Base-by-base conservation (phyloP, 176 grass and related monocot genomes). In the Thinopyrum elongatum region DNA sequence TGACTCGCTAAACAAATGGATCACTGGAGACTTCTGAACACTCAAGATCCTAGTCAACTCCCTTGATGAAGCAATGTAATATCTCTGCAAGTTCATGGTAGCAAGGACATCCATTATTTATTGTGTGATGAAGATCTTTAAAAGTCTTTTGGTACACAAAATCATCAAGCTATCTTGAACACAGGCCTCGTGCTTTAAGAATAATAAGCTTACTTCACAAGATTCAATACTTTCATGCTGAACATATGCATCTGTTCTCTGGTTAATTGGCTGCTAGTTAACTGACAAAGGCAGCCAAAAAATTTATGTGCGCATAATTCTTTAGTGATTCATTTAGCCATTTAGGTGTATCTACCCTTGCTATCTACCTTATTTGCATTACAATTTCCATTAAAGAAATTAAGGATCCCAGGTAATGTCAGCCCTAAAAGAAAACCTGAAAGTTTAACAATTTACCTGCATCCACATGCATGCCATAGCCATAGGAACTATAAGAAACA, bases 61-160 rank as follows among this genome's bases (percentile, higher is more conserved):
- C 86, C 97, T 96, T 74, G 97, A 99, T 80, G 97, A 99, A 90
- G 94, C 92, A 91, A 99, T 99, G 83, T 99, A 99, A 84, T 96
- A 99, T 82, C 95, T 96, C 97, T 99, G 94, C 81, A 87, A 79
- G 25, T 86, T 53, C 31, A 81, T 6, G 65, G 64, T 70, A 82
- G 22, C 64, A 70, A 82, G 30, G 64, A 7, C 15, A 55, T 25
- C 29, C 65, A 70, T 35, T 23, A 70, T 14, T 13, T 69, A 49
- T 16, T 81, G 12, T 69, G 6, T 69, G 42, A 34, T 23, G 17
- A 66, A 67, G 23, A 83, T 59, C 8, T 83, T 72, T 71, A 28
- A 15, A 36, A 59, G 25, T 61, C 15, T 27, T 58, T 9, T 1
- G 6, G 9, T 21, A 26, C 30, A 36, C n/a, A 60, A 71, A 23